phyloP scores from a whole-genome alignment of 371 early-diverging fungal species.

The Mortierella sp. region DNA sequence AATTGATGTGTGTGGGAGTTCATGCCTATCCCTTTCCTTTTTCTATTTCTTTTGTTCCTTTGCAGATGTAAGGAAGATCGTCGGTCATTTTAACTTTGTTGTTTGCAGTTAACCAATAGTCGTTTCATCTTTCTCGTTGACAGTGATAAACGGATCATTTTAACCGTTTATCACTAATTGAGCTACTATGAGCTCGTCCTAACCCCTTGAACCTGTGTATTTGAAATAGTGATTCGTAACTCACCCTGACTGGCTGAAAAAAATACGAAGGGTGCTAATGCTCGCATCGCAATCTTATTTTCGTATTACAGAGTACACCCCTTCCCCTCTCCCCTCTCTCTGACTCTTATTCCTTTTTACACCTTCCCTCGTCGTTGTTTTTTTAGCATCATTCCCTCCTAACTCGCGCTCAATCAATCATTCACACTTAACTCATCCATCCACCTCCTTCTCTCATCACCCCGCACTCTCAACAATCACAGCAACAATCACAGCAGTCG shows the following conservation, averaged over 20 bases:
- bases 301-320: background rate
- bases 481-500: background rate
- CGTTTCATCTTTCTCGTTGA: too few species aligned
- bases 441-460: background rate
- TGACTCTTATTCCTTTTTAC: background rate
- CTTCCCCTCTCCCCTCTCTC: background rate
- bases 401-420: background rate
- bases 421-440: background rate
- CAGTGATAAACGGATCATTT: too few species aligned
- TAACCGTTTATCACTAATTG: too few species aligned
- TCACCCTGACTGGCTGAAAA: background rate
- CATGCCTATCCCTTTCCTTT: too few species aligned
- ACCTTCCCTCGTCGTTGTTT: background rate
- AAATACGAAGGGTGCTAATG: background rate
- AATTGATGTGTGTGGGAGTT: too few species aligned
- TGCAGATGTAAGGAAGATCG: too few species aligned
- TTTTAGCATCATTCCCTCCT: background rate
- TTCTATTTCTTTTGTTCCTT: too few species aligned
- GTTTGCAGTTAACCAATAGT: too few species aligned
- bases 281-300: background rate
- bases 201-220: background rate
- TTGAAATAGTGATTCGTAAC: constrained; percentile 8
- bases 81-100: too few species aligned
- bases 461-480: background rate
- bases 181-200: background rate